Evolutionary conservation across 176 grass and related monocot species (phyloP).

Genomic region (Urochloa ruziziensis): DNA sequence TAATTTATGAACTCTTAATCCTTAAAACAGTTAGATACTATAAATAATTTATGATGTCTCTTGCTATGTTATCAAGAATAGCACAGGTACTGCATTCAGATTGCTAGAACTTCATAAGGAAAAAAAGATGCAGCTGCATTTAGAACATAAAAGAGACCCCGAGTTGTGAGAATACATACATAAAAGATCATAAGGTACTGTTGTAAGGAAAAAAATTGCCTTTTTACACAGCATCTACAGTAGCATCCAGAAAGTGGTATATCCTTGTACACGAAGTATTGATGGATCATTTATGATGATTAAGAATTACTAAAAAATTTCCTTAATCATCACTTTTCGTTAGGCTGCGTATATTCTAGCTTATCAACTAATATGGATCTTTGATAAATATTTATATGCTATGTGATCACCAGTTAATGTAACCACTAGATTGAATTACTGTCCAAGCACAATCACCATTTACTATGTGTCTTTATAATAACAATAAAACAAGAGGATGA

Average conservation of each 20-base stretch:
- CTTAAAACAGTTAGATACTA: not conserved
- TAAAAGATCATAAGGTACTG: not conserved
- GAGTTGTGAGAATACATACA: not conserved
- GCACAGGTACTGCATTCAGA: not conserved
- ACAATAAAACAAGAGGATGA: conserved; percentile 11
- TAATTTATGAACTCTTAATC: not conserved
- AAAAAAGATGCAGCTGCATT: not conserved
- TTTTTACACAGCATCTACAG: not conserved
- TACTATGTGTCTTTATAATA: not conserved
- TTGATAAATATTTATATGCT: conserved; percentile 18
- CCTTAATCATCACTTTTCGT: not conserved
- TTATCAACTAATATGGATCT: conserved; percentile 7
- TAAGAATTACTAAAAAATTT: conserved; percentile 6
- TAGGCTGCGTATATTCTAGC: not conserved
- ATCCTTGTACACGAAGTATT: not conserved
- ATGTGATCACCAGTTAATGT: not conserved
- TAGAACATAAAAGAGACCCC: conserved; percentile 7
- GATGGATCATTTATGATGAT: not conserved
- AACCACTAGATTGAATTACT: conserved; percentile 22
- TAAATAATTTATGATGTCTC: not conserved
- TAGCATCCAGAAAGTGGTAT: conserved; percentile 7
- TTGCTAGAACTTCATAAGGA: not conserved
- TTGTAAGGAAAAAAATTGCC: not conserved
- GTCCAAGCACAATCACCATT: conserved; percentile 18
- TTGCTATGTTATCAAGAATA: conserved; percentile 10